A percentile compares a stretch with the other conserved stretches of the same genome.
Conservation (phyloP, 2,329 filamentous ascomycete genomes). For the Calonectria henricotiae region DNA sequence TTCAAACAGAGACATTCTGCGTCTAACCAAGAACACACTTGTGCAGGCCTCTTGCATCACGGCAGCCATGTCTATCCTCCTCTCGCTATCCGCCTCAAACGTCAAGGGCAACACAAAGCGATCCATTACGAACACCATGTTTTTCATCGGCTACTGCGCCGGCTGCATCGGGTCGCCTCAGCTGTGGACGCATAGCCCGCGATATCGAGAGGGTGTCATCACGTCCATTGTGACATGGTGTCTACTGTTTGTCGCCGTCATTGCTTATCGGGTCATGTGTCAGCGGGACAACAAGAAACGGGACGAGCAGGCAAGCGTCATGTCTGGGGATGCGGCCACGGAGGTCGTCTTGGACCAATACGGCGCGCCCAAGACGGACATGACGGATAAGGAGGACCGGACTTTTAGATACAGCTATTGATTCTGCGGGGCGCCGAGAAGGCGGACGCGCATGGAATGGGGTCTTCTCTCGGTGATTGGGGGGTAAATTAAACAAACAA, state of each 20-base stretch:
- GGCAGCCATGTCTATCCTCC: constrained; percentile 60
- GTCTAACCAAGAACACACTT: constrained; percentile 11
- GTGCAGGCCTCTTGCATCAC: constrained; percentile 62
- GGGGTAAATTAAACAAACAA: too few species aligned
- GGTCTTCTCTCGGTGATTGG: not conserved
- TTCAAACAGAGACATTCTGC: not conserved
- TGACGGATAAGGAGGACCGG: constrained; percentile 34
- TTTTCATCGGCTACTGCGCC: constrained; percentile 67
- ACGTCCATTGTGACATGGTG: constrained; percentile 47
- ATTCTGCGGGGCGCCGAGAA: not conserved
- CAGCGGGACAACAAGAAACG: constrained; percentile 28
- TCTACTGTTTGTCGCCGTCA: constrained; percentile 19
- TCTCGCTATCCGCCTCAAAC: constrained; percentile 61
- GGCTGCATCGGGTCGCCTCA: constrained; percentile 59
- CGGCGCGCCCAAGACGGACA: constrained; percentile 31
- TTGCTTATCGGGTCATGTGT: constrained; percentile 29
- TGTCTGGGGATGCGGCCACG: not conserved
- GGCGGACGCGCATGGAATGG: not conserved
- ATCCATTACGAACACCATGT: constrained; percentile 64
- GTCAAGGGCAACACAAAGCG: constrained; percentile 69
- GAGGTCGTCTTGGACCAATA: constrained; percentile 34
- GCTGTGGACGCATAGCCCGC: constrained; percentile 63
- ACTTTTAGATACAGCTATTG: constrained; percentile 35
- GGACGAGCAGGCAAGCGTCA: constrained; percentile 18
- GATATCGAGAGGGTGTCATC: constrained; percentile 65